Evolutionary conservation across 1,284 basidiomycete species (phyloP), one percentile per base, ranked within the genome.

Genomic region (Stereum hirsutum): DNA sequence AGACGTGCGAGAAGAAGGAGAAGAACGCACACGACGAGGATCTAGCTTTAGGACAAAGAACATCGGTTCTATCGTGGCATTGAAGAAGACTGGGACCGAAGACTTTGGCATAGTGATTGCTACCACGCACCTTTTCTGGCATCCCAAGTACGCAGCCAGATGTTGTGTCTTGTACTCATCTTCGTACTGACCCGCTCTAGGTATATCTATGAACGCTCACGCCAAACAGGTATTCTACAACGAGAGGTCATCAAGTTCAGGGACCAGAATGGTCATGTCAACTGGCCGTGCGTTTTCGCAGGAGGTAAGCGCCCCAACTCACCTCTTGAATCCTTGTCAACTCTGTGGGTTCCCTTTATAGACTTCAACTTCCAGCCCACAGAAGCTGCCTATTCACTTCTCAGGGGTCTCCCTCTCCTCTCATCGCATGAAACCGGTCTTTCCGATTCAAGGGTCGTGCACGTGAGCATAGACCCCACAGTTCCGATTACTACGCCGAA

Each of bases 41-140:
- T 69, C 70, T 27, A 85, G 78, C 49, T 84, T 87, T 55, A 66
- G 66, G 41, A 96, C 92, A 3, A 85, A 74, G 56, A 97, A 96
- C 57, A 84, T 96, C 43, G 89, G 75, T 1, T 72, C 81, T 36
- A 61, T 95, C 15, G 74, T 88, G 17, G 82, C 81, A 2, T 64
- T 97, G 37, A 64, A 70, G 51, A 65, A 65, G 40, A 57, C 60
- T 5, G 59, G 64, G 5, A 49, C 61, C 28, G 55, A 60, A 10
- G 55, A 60, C 6, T 57, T 63, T 17, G 81, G 85, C 14, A 57
- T 89, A 31, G 64, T 94, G 35, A 65, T 92, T 5, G 89, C 78
- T 2, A 95, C 92, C 0, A 91, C 89, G 0, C 91, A 86, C 66
- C 70, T 85, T 5, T 97, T 98, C 63, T 97, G 94, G 94, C 92